Percentiles rank a stretch among this genome's conserved stretches.
Evolutionary conservation across 2,329 filamentous ascomycete species (phyloP).

Genomic region (Fusarium pseudocircinatum): DNA sequence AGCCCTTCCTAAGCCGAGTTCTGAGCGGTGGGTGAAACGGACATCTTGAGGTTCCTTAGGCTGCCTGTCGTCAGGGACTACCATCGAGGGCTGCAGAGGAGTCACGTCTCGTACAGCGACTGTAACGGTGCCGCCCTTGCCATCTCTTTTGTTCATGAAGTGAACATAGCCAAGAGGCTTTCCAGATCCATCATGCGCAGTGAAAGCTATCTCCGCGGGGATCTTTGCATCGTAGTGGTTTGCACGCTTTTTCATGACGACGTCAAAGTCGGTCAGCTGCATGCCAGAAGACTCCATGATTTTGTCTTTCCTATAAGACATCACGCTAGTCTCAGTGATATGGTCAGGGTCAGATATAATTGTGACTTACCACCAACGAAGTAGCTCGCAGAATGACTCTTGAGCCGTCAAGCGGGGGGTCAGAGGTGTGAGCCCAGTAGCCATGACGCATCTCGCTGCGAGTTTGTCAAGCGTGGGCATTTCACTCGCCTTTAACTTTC

Average conservation of each 20-base stretch:
- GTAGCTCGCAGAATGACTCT: slow-evolving; percentile 47
- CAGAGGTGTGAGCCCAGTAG: background rate
- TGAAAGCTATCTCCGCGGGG: slow-evolving; percentile 44
- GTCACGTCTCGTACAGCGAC: slow-evolving; percentile 43
- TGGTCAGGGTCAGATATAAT: background rate
- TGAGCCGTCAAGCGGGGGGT: slow-evolving; percentile 22
- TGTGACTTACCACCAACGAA: slow-evolving; percentile 46
- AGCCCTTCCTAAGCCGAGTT: slow-evolving; percentile 47
- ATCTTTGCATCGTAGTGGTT: background rate
- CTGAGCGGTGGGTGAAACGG: slow-evolving; percentile 42
- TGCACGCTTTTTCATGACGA: slow-evolving; percentile 31
- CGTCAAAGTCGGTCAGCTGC: slow-evolving; percentile 31
- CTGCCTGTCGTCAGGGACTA: slow-evolving; percentile 40
- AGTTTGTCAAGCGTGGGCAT: background rate
- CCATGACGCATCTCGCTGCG: background rate
- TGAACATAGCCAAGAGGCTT: slow-evolving; percentile 46
- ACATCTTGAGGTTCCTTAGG: slow-evolving; percentile 37
- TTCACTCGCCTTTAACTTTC: background rate
- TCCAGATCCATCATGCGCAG: slow-evolving; percentile 8
- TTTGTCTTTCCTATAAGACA: slow-evolving; percentile 39
- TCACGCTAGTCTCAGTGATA: background rate
- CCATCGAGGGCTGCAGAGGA: slow-evolving; percentile 43
- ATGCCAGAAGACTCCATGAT: slow-evolving; percentile 42
- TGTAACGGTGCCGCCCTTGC: slow-evolving; percentile 37
- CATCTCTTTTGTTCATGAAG: slow-evolving; percentile 21